Conservation (phyloP, 148 eudicot species). For the Polygonum aviculare region DNA sequence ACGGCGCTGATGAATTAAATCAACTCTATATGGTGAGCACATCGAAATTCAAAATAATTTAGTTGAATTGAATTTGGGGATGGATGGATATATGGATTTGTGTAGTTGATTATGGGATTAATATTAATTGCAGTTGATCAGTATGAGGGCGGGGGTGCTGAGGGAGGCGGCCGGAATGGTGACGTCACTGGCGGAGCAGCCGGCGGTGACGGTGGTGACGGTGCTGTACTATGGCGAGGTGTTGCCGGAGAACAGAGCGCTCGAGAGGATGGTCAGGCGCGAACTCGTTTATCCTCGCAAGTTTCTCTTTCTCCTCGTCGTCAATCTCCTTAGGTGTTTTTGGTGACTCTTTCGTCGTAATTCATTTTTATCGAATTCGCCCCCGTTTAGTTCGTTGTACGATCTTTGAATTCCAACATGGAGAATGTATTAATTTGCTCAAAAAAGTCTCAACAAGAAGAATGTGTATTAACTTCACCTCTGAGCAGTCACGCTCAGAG, state of each 20-base stretch:
- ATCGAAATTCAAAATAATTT: background rate
- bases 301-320: constrained; percentile 35
- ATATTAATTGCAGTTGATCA: constrained; percentile 18
- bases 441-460: no score
- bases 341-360: constrained; percentile 11
- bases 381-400: no score
- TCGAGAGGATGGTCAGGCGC: constrained; percentile 41
- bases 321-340: constrained; percentile 50
- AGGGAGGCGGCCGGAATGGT: constrained; percentile 33
- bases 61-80: no score
- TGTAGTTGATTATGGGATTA: no score
- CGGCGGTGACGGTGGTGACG: constrained; percentile 34
- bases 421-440: no score
- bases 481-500: no score
- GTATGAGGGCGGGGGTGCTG: constrained; percentile 30
- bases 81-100: no score
- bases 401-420: no score
- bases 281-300: constrained; percentile 40
- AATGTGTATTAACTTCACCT: no score
- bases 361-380: no score
- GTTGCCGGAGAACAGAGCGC: constrained; percentile 33
- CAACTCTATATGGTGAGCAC: background rate
- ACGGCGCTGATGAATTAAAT: background rate
- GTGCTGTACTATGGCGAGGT: constrained; percentile 40
- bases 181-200: constrained; percentile 31